Evolutionary conservation across 2,329 filamentous ascomycete genomes (phyloP), one percentile per base, ranked within the genome.

Genomic region (Penicillium sp.): DNA sequence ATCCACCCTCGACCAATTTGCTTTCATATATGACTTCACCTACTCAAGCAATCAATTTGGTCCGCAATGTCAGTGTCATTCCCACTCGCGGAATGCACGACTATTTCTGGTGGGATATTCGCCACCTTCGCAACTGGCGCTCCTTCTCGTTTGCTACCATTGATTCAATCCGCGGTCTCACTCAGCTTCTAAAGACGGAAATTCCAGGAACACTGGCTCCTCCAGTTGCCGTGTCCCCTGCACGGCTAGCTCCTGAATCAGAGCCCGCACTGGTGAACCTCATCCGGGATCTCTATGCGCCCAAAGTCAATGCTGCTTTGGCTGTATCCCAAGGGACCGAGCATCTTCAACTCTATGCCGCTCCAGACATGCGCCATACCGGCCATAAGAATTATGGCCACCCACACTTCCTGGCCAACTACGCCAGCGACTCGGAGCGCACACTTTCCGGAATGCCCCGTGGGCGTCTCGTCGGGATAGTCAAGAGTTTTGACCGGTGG

Each of bases 81-180:
- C 48, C 71, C 73, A 55, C 77, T 72, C 47, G 84, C 79, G 61
- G 80, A 74, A 56, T 76, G 74, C 65, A 82, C 54, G 86, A 82
- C 62, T 81, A 94, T 69, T 95, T 90, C 65, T 96, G 90, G 90
- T 95, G 87, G 85, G 90, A 96, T 57, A 76, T 94, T 41, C 84
- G 90, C 51, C 90, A 93, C 60, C 73, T 95, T 50, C 80, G 85
- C 46, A 76, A 80, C 45, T 95, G 90, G 90, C 76, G 76, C 35
- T 76, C 79, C 51, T 95, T 95, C 75, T 85, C 78, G 48, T 70
- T 85, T 8, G 64, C 73, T 37, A 79, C 81, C 40, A 81, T 95
- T 59, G 74, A 82, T 50, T 71, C 77, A 4, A 79, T 94, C 30
- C 84, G 83, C 1, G 80, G 80, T 20, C 80, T 92, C 15, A 74